Evolutionary conservation across 75 land plant species (phyloP), one percentile per base, ranked within the genome.

Genomic region (Ceratopteris richardii): DNA sequence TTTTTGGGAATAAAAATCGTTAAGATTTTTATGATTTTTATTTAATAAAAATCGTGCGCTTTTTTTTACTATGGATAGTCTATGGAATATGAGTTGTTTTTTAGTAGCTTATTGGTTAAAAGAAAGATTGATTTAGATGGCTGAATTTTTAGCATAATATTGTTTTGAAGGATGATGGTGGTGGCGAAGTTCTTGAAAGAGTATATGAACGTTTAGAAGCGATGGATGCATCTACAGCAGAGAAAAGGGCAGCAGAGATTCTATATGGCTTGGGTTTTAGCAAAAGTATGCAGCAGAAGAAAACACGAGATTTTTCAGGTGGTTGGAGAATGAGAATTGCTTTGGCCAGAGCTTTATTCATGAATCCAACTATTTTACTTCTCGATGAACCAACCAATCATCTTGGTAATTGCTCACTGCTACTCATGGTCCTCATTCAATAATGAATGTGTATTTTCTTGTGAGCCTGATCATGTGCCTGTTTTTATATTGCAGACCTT

Each of bases 301-400:
- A 78, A 64, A 92, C 97, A 1, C 71, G 78, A 1, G 98, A 89
- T 51, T 94, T 94, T 55, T 94, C 98, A 63, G 96, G 96, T 61
- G 98, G 98, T 10, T 94, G 98, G 98, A 72, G 86, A 20, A 94
- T 94, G 98, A 79, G 98, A 30, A 94, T 94, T 61, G 96, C 98
- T 22, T 50, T 94, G 29, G 96, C 96, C 0, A 60, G 98, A 24
- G 90, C 96, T 16, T 54, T 94, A 16, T 86, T 94, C 31, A 86
- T 93, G 86, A 85, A 86, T 51, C 88, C 94, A 33, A 88, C 98
- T 0, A 84, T 91, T 39, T 74, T 92, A 19, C 51, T 92, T 26
- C 78, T 92, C 23, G 97, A 92, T 73, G 97, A 92, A 44, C 95
- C 95, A 29, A 92, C 97, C 14, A 92, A 92, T 70, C 95, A 92